Conservation (phyloP, 257 asterid species). For the Solanum corneliomulleri region DNA sequence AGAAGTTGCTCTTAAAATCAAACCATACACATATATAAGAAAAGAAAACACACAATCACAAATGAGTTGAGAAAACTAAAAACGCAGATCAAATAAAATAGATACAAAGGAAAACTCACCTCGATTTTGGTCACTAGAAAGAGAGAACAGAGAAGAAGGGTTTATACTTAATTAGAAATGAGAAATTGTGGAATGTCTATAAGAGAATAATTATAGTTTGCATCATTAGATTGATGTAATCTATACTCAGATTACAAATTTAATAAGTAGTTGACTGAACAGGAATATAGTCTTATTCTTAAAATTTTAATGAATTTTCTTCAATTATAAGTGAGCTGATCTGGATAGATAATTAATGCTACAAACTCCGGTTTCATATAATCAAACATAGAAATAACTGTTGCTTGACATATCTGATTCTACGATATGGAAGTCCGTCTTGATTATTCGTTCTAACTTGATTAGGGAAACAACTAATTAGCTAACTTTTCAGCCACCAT, state of each 20-base stretch:
- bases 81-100: background rate
- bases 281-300: background rate
- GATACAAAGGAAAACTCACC: background rate
- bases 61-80: background rate
- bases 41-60: background rate
- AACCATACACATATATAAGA: background rate
- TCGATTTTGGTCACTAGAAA: background rate
- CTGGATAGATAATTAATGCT: background rate
- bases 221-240: too few relatives aligned
- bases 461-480: background rate
- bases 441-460: background rate
- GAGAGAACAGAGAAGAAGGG: background rate
- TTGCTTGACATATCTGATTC: background rate
- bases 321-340: background rate
- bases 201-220: background rate
- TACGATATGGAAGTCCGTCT: background rate
- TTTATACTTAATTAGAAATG: background rate
- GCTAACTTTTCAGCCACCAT: background rate
- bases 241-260: background rate
- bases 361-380: background rate
- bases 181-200: background rate
- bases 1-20: background rate
- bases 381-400: background rate
- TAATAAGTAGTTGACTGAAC: background rate
- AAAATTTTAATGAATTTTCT: background rate